Percentiles rank a stretch among this genome's conserved stretches.
These are phyloP conservation scores for Rubroshorea leprosula DNA, from an alignment of 345 rosid genomes.

Conservation along the genomic window DNA sequence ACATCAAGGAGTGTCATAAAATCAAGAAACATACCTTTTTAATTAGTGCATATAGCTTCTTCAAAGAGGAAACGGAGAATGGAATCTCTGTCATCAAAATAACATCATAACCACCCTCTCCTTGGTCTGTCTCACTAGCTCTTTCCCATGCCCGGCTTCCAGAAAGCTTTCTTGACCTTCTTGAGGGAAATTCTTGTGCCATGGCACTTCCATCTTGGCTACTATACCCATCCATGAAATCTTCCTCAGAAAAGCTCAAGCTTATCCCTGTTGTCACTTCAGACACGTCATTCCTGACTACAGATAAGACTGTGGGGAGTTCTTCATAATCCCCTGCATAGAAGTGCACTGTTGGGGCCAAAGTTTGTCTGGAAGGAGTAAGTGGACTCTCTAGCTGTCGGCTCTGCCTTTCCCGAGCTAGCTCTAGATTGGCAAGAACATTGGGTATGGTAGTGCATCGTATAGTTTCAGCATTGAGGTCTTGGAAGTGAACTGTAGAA, in stretches of 20 bases:
- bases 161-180: conserved; percentile 86
- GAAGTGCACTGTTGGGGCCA: conserved; percentile 75
- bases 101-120: conserved; percentile 91
- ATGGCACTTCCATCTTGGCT: conserved; percentile 91
- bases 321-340: conserved; percentile 97
- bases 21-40: conserved; percentile 67
- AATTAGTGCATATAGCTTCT: conserved; percentile 77
- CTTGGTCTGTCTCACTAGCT: conserved; percentile 73
- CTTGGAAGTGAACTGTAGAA: conserved; percentile 80
- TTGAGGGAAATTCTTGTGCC: conserved; percentile 64
- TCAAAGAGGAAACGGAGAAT: conserved; percentile 56
- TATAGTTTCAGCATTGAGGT: conserved; percentile 73
- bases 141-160: conserved; percentile 99
- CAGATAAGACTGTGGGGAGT: conserved; percentile 73
- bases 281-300: conserved; percentile 54
- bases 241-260: conserved; percentile 88
- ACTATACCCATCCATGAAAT: conserved; percentile 89
- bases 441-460: conserved; percentile 89
- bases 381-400: conserved; percentile 81
- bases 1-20: too few relatives aligned
- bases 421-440: conserved; percentile 91
- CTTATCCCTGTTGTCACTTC: conserved; percentile 63
- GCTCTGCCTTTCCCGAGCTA: conserved; percentile 82
- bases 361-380: conserved; percentile 82
- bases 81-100: conserved; percentile 90